A percentile compares a stretch with the other conserved stretches of the same genome.
Evolutionary conservation across 768 basidiomycete genomes (phyloP).

Genomic region (Mycena albidolilacea): DNA sequence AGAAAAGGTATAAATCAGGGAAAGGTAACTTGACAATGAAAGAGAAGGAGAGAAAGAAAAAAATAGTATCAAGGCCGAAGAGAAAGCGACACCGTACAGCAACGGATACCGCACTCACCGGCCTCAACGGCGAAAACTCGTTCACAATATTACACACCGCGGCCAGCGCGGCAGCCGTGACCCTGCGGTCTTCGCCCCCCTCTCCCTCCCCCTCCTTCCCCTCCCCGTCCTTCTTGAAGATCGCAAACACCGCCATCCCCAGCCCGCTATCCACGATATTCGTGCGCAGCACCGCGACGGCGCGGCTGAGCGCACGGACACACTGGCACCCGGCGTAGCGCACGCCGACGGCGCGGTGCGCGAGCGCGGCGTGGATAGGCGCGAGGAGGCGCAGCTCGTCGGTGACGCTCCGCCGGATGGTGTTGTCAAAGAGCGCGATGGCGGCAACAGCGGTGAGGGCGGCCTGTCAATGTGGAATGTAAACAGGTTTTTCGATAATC

Average conservation of each 20-base stretch:
- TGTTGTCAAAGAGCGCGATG: constrained; percentile 79
- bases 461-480: constrained; percentile 61
- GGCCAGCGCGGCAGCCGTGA: constrained; percentile 77
- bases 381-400: constrained; percentile 67
- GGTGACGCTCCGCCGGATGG: constrained; percentile 78
- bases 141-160: constrained; percentile 90
- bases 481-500: not conserved
- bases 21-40: constrained; percentile 13
- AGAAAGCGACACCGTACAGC: not conserved
- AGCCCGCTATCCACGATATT: constrained; percentile 88
- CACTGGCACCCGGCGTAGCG: constrained; percentile 92
- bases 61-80: not conserved
- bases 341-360: constrained; percentile 78
- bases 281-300: constrained; percentile 85
- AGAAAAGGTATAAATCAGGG: constrained; percentile 5
- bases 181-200: constrained; percentile 73
- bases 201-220: too few relatives aligned
- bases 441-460: constrained; percentile 82
- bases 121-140: constrained; percentile 86
- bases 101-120: constrained; percentile 60
- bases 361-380: constrained; percentile 66
- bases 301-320: constrained; percentile 83
- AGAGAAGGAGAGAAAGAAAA: not conserved
- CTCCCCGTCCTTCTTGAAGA: constrained; percentile 54
- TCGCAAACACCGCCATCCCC: constrained; percentile 76